Evolutionary conservation across 495 filamentous ascomycete genomes (phyloP).

Genomic region (Penicillium arizonense): DNA sequence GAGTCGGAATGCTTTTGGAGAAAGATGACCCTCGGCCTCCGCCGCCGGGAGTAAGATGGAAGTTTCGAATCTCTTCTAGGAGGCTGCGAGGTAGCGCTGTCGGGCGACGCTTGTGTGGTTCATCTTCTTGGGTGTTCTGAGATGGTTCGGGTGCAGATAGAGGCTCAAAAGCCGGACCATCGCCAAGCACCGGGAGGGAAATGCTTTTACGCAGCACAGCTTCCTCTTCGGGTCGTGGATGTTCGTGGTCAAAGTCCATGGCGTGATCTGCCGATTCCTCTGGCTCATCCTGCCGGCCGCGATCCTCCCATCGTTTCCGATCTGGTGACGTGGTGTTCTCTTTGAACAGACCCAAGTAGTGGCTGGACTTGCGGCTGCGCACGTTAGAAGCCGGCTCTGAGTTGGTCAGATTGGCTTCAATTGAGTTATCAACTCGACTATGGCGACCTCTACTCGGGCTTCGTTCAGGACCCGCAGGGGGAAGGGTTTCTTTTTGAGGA

Average conservation of each 20-base stretch:
- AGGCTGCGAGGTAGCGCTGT: slow-evolving; percentile 46
- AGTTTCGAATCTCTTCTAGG: slow-evolving; percentile 62
- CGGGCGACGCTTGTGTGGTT: slow-evolving; percentile 25
- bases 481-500: slow-evolving; percentile 14
- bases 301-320: slow-evolving; percentile 42
- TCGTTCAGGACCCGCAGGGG: slow-evolving; percentile 25
- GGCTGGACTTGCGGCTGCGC: slow-evolving; percentile 90
- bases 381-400: slow-evolving; percentile 69
- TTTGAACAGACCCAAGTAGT: slow-evolving; percentile 89
- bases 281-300: slow-evolving; percentile 28
- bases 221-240: slow-evolving; percentile 14
- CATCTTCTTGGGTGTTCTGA: slow-evolving; percentile 18
- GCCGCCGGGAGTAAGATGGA: slow-evolving; percentile 56
- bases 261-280: slow-evolving; percentile 9
- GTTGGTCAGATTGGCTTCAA: slow-evolving; percentile 75
- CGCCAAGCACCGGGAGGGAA: slow-evolving; percentile 32
- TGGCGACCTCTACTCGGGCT: slow-evolving; percentile 45
- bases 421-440: slow-evolving; percentile 71
- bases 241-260: slow-evolving; percentile 15
- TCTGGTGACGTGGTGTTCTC: slow-evolving; percentile 69
- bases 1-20: slow-evolving; percentile 53
- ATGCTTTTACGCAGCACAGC: slow-evolving; percentile 27
- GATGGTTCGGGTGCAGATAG: slow-evolving; percentile 1
- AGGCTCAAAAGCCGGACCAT: slow-evolving; percentile 25
- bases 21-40: slow-evolving; percentile 51